A percentile compares a stretch with the other conserved stretches of the same genome.
phyloP scores from a whole-genome alignment of 495 filamentous ascomycete genomes.

The Penicillium simplicissimum region DNA sequence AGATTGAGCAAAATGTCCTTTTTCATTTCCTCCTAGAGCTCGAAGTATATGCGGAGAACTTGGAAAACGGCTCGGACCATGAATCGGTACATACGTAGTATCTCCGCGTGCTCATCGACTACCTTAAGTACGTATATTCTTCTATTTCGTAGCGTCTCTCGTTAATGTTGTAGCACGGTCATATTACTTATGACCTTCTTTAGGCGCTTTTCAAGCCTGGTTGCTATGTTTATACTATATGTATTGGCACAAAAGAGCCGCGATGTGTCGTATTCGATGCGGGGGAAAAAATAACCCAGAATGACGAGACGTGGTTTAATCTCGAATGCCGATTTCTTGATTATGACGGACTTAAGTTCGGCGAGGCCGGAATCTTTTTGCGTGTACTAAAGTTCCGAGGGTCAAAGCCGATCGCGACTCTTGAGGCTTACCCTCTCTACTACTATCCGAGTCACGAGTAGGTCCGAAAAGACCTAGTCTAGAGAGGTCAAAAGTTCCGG shows the following conservation, averaged over 20 bases:
- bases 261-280: conserved; percentile 34
- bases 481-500: conserved; percentile 30
- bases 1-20: conserved; percentile 36
- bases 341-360: conserved; percentile 29
- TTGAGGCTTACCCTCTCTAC: conserved; percentile 33
- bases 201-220: no score
- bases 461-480: conserved; percentile 18
- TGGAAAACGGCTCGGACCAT: no score
- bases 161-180: no score
- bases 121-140: no score
- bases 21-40: conserved; percentile 38
- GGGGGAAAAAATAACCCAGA: conserved; percentile 41
- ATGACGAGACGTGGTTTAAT: conserved; percentile 33
- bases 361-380: conserved; percentile 22
- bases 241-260: no score
- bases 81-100: no score
- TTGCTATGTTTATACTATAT: no score
- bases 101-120: no score
- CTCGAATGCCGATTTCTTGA: conserved; percentile 40
- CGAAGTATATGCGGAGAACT: conserved; percentile 4
- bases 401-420: conserved; percentile 27
- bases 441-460: conserved; percentile 24
- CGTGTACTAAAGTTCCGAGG: conserved; percentile 32
- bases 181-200: no score
- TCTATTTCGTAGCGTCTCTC: no score